Percentiles rank a stretch among this genome's conserved stretches.
phyloP scores from a whole-genome alignment of 805 yeast species.

The Ogataea allantospora region DNA sequence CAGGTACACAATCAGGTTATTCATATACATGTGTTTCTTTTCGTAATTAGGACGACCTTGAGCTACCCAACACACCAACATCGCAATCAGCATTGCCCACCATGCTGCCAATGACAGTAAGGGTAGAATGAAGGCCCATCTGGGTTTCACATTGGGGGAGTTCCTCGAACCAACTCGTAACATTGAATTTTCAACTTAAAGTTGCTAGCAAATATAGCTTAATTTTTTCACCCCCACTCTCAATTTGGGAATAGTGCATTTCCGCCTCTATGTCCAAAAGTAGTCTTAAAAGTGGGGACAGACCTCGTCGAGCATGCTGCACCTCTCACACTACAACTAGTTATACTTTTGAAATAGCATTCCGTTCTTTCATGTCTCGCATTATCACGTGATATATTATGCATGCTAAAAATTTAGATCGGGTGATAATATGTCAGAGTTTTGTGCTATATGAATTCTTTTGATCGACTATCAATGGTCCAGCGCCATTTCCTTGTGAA shows the following conservation, averaged over 20 bases:
- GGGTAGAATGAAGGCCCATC: conserved; percentile 48
- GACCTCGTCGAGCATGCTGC: too few relatives aligned
- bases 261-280: too few relatives aligned
- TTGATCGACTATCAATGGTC: conserved; percentile 23
- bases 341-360: too few relatives aligned
- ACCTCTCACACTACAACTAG: too few relatives aligned
- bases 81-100: conserved; percentile 89
- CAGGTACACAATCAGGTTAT: conserved; percentile 52
- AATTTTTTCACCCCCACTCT: too few relatives aligned
- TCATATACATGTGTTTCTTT: conserved; percentile 47
- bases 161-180: conserved; percentile 9
- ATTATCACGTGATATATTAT: background rate
- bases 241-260: too few relatives aligned
- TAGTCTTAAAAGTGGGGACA: too few relatives aligned
- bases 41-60: conserved; percentile 75
- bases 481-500: conserved; percentile 16
- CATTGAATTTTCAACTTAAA: background rate
- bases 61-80: conserved; percentile 73
- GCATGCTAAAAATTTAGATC: background rate
- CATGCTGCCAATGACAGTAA: conserved; percentile 65
- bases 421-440: background rate
- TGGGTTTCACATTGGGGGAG: conserved; percentile 29
- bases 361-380: too few relatives aligned
- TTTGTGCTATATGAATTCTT: conserved; percentile 2
- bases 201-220: too few relatives aligned